Base-by-base conservation (phyloP, 2,329 filamentous ascomycete species). In the Alternaria infectoria region DNA sequence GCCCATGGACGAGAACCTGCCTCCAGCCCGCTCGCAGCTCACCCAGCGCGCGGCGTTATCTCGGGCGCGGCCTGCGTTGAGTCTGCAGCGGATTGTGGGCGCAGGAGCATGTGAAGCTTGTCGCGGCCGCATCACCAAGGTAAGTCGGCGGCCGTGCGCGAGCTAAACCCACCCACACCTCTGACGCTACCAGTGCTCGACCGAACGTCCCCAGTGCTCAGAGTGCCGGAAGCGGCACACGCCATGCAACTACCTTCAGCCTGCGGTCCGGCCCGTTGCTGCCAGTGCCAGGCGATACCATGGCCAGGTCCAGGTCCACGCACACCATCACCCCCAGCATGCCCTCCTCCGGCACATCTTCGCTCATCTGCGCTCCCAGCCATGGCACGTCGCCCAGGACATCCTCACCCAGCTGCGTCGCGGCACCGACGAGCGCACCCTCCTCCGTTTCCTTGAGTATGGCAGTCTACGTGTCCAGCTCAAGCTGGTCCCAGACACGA, bases 71-170 rank as follows among this genome's bases (percentile, higher is more conserved):
- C 47, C 25, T 44, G 13, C 56, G 3, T 44, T 52, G 44, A 23
- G 30, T n/a, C 28, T 58, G 32, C 32, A 51, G 17, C 32, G 30
- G 15, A 58, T 58, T 5, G 56, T 51, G n/a, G 32, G 56, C 56
- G 56, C 10, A 3, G 46, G 49, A 25, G 57, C 57, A 7, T 59
- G 57, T 30, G 28, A 59, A 23, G 57, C 57, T n/a, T 59, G 57
- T 54, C 57, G 28, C 49, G 49, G 49, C n/a, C 49, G 57, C 57
- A 59, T 59, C 26, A 59, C 57, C 9, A 45, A 54, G 49, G 57
- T 54, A 59, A 30, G 26, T 54, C 13, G 54, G 23, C n/a, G 54
- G 19, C 43, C 12, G 21, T 50, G 40, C 23, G 26, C 40, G 36
- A 45, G 23, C 52, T 23, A 15, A 36, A 30, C 3, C 1, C 23